These are phyloP conservation scores for Neoscytalidium dimidiatum DNA, from an alignment of 2,329 filamentous ascomycete species.

Conservation along the genomic window DNA sequence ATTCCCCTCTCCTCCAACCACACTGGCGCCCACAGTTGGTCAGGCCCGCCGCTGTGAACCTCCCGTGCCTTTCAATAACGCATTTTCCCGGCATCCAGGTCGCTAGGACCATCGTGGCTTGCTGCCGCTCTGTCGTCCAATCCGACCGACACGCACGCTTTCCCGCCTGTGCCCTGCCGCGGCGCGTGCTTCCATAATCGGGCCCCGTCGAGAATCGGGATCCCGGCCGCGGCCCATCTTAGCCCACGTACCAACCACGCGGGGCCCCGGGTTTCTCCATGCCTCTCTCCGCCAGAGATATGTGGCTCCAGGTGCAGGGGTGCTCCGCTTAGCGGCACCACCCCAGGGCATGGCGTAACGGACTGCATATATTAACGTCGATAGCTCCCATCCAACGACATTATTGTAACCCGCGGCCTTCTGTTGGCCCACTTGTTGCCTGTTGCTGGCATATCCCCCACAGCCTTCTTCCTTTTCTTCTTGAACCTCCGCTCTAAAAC, in stretches of 20 bases:
- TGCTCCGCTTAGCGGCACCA: neutral
- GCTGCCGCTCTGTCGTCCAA: neutral
- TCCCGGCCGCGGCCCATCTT: neutral
- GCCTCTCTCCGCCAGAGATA: neutral
- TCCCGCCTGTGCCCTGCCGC: neutral
- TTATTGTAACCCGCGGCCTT: no score
- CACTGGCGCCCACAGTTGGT: neutral
- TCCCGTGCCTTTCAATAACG: neutral
- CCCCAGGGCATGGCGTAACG: neutral
- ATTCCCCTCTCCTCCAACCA: neutral
- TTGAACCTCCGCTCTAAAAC: no score
- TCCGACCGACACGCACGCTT: neutral
- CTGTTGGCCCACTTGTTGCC: neutral
- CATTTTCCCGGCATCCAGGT: neutral
- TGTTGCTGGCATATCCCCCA: neutral
- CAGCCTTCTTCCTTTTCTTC: neutral
- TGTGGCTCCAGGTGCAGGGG: neutral
- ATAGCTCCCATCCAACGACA: neutral
- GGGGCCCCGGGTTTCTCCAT: conserved; percentile 11
- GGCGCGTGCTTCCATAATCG: neutral
- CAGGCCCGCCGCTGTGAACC: neutral
- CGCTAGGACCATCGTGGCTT: neutral
- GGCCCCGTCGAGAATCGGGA: neutral
- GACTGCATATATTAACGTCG: neutral
- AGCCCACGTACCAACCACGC: neutral